Evolutionary conservation across 148 eudicot genomes (phyloP).

Genomic region (Rhododendron kiyosumense): DNA sequence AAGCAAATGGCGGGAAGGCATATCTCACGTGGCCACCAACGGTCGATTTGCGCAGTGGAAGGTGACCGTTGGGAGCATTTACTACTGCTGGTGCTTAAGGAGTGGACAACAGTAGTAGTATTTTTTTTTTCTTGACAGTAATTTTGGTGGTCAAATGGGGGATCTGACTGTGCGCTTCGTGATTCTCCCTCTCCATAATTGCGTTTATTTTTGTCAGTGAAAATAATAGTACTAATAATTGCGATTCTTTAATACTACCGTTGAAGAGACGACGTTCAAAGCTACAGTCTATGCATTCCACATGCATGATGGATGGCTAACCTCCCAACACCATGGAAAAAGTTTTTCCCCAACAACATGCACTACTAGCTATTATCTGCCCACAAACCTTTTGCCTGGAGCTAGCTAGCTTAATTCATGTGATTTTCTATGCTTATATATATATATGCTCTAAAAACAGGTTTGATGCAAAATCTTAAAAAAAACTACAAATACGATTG

Average conservation of each 20-base stretch:
- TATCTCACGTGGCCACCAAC: slow-evolving; percentile 13
- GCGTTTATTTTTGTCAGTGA: neutral
- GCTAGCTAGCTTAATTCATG: neutral
- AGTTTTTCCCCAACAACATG: no score
- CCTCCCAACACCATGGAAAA: neutral
- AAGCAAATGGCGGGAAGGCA: slow-evolving; percentile 10
- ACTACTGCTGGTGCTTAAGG: neutral
- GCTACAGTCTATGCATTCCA: neutral
- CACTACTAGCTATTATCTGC: neutral
- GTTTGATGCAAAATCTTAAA: neutral
- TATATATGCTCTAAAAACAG: neutral
- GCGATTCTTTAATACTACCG: neutral
- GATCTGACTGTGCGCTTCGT: neutral
- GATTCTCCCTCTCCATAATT: neutral
- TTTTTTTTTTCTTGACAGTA: neutral
- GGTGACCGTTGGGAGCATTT: slow-evolving; percentile 12
- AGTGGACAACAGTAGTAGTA: no score
- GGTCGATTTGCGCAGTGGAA: slow-evolving; percentile 6
- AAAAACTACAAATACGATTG: no score
- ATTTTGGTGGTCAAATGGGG: neutral
- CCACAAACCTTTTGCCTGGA: neutral
- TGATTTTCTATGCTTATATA: neutral
- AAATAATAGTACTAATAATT: neutral
- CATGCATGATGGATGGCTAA: neutral
- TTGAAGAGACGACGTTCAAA: neutral